Evolutionary conservation across 345 rosid genomes (phyloP), one percentile per base, ranked within the genome.

Genomic region (Citrus glauca): DNA sequence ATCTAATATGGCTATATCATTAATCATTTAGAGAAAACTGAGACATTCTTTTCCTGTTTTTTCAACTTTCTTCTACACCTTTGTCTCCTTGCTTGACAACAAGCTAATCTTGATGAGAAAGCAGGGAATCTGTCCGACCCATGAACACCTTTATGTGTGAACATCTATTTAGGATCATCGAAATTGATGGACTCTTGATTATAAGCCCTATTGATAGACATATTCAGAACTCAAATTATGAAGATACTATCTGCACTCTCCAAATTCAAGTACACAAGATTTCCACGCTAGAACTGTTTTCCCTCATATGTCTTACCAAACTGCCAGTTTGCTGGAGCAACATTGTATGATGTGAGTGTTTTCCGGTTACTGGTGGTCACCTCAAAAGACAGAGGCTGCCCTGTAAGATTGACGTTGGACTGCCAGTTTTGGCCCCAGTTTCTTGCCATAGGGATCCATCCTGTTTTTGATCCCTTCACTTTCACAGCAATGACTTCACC

Each of bases 361-460:
- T 71, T 87, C 71, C 93, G 85, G 70, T 79, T 79, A 65, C 87
- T 89, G 64, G 89, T 89, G 66, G 91, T 89, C 32, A 93, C 97
- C 87, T 94, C 98, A 50, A 94, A 93, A 64, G 98, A 91, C 16
- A 94, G 85, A 75, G 95, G 97, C 81, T 94, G 97, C 61, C 97
- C 97, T 37, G 62, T 83, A 66, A 94, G 93, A 79, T 91, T 85
- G 74, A 87, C 88, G 65, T 86, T 86, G 84, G 89, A 82, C 65
- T 91, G 97, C 97, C 95, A 88, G 82, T 83, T 91, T 81, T 94
- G 98, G 66, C 98, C 97, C 98, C 98, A 94, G 78, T 94, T 93
- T 82, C 97, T 93, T 55, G 97, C 97, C 98, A 93, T 85, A 16
- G 94, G 93, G 78, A 94, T 88, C 98, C 97, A 94, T 73, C 97